phyloP scores from a whole-genome alignment of 805 yeast species.

The Ogataea henricii region DNA sequence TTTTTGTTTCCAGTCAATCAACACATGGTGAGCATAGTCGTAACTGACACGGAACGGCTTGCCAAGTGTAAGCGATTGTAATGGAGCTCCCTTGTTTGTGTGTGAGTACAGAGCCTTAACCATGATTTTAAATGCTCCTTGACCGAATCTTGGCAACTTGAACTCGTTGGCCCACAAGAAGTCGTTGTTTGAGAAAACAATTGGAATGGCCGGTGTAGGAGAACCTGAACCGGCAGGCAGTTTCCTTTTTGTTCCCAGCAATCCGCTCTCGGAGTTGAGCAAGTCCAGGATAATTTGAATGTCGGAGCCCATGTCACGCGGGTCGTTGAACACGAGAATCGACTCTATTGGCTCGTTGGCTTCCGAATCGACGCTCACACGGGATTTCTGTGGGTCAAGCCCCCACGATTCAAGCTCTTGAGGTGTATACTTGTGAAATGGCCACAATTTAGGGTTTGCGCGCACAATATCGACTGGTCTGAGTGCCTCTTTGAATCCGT shows the following conservation, averaged over 20 bases:
- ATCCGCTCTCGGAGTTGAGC: constrained; percentile 62
- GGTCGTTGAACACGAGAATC: constrained; percentile 81
- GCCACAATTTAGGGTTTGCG: constrained; percentile 61
- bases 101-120: constrained; percentile 57
- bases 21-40: constrained; percentile 76
- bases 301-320: constrained; percentile 86
- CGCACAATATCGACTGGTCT: constrained; percentile 71
- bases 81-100: constrained; percentile 39
- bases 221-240: constrained; percentile 12
- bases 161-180: constrained; percentile 87
- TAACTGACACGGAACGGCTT: constrained; percentile 81
- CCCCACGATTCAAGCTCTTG: constrained; percentile 49
- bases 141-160: constrained; percentile 78
- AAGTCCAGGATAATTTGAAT: constrained; percentile 75
- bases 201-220: constrained; percentile 60
- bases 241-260: constrained; percentile 59
- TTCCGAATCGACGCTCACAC: constrained; percentile 31
- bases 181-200: constrained; percentile 81
- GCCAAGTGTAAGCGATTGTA: constrained; percentile 67
- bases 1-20: constrained; percentile 55
- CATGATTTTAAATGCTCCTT: constrained; percentile 77
- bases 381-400: constrained; percentile 31
- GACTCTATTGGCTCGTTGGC: constrained; percentile 60
- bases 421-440: constrained; percentile 58
- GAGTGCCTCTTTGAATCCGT: constrained; percentile 78